A percentile compares a stretch with the other conserved stretches of the same genome.
Conservation (phyloP, 2,329 filamentous ascomycete genomes). For the Trichoderma afroharzianum region DNA sequence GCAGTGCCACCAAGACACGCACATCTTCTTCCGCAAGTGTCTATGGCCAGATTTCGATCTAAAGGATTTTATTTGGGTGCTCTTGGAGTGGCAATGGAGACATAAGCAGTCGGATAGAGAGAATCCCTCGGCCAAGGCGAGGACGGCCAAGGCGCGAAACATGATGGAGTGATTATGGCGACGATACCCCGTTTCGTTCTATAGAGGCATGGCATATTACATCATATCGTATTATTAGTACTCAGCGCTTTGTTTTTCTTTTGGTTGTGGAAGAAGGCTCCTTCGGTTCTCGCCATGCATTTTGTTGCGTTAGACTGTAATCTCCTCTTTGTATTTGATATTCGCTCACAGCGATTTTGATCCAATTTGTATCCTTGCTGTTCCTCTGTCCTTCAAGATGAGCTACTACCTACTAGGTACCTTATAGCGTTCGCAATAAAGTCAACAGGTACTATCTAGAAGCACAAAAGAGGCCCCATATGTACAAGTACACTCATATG, state of each 20-base stretch:
- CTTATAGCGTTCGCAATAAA: not conserved
- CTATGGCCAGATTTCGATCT: constrained; percentile 96
- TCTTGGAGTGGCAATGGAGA: constrained; percentile 82
- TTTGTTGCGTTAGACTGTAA: not conserved
- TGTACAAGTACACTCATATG: not conserved
- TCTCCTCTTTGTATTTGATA: not conserved
- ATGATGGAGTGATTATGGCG: constrained; percentile 22
- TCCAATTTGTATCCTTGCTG: not conserved
- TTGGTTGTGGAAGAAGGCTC: not conserved
- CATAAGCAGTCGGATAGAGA: constrained; percentile 56
- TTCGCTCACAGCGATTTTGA: not conserved
- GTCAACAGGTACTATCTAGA: not conserved
- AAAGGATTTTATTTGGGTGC: constrained; percentile 86
- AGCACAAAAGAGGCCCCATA: not conserved
- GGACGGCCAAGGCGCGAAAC: constrained; percentile 26
- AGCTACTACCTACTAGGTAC: no score
- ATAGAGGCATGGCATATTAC: constrained; percentile 7
- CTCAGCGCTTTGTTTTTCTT: not conserved
- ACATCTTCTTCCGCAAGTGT: constrained; percentile 87
- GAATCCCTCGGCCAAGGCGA: constrained; percentile 37
- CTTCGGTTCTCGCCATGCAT: constrained; percentile 6
- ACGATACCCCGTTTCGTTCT: constrained; percentile 22
- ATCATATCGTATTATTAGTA: constrained; percentile 1
- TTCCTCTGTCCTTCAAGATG: not conserved
- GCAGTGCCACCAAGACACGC: constrained; percentile 91